Conservation (phyloP, 495 filamentous ascomycete species). For the Pseudomonodictys pantanalensis region DNA sequence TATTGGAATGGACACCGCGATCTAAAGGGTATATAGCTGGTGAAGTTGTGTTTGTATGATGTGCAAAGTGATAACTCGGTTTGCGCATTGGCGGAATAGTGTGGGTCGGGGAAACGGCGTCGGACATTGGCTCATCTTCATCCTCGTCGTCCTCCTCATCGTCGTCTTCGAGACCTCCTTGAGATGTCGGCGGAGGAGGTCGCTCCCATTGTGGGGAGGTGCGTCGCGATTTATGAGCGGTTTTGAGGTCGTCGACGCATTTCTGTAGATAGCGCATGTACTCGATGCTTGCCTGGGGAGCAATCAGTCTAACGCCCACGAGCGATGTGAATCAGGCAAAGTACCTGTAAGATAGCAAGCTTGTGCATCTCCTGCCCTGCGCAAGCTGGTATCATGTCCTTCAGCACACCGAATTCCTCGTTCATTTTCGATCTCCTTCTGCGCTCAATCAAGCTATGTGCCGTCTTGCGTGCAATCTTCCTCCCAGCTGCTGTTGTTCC, state of each 20-base stretch:
- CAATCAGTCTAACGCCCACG: not conserved
- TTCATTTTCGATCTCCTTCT: conserved; percentile 96
- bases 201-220: not conserved
- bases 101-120: conserved; percentile 25
- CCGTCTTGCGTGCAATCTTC: conserved; percentile 94
- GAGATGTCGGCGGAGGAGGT: not conserved
- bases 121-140: conserved; percentile 40
- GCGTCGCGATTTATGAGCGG: conserved; percentile 42
- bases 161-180: not conserved
- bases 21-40: conserved; percentile 28
- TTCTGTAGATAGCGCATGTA: conserved; percentile 93
- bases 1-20: conserved; percentile 26
- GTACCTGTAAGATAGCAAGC: conserved; percentile 88
- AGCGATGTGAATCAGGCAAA: not conserved
- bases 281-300: conserved; percentile 80
- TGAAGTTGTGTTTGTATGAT: too few species aligned
- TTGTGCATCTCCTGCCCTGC: conserved; percentile 95
- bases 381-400: conserved; percentile 94
- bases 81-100: conserved; percentile 2
- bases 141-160: conserved; percentile 34
- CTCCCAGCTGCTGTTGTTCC: conserved; percentile 76
- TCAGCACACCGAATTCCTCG: conserved; percentile 91
- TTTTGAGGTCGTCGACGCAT: conserved; percentile 80
- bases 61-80: conserved; percentile 22
- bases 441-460: conserved; percentile 91